These are phyloP conservation scores for Malania oleifera DNA, from an alignment of 164 flowering plant genomes.

Conservation along the genomic window DNA sequence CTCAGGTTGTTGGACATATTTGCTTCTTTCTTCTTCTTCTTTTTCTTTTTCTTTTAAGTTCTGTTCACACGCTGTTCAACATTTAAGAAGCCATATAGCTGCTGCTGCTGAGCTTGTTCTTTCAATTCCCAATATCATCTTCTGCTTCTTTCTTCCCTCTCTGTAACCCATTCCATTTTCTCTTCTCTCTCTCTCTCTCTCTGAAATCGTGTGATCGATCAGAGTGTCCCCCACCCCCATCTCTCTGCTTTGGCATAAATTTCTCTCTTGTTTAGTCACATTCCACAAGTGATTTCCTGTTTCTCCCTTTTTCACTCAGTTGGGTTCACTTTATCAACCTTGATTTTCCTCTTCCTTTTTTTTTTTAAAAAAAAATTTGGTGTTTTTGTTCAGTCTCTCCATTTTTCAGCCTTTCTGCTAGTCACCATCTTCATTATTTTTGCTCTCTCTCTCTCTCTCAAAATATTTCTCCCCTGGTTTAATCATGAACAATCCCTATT, in stretches of 20 bases:
- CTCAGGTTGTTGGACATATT: conserved; percentile 11
- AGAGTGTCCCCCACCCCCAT: background rate
- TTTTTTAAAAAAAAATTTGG: too few species aligned
- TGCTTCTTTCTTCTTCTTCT: conserved; percentile 1
- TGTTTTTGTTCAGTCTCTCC: conserved; percentile 29
- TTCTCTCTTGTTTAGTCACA: conserved; percentile 29
- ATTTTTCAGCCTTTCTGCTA: conserved; percentile 20
- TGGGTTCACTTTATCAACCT: conserved; percentile 18
- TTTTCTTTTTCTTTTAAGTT: background rate
- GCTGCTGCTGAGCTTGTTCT: conserved; percentile 33
- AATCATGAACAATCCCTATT: conserved; percentile 61
- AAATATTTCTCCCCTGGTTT: conserved; percentile 12
- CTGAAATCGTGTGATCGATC: too few species aligned
- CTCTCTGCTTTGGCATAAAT: conserved; percentile 15
- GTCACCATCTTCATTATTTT: conserved; percentile 7
- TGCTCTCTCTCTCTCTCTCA: conserved; percentile 7
- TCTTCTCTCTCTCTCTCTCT: conserved; percentile 6
- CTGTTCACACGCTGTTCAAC: conserved; percentile 23
- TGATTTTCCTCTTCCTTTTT: conserved; percentile 15
- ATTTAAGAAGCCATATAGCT: too few species aligned
- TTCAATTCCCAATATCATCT: conserved; percentile 41
- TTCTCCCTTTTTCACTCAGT: conserved; percentile 23
- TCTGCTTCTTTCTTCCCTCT: conserved; percentile 18
- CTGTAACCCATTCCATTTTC: conserved; percentile 3
- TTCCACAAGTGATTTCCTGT: conserved; percentile 39